Evolutionary conservation across 805 yeast species (phyloP), one percentile per base, ranked within the genome.

Genomic region (Saturnispora sanitii): DNA sequence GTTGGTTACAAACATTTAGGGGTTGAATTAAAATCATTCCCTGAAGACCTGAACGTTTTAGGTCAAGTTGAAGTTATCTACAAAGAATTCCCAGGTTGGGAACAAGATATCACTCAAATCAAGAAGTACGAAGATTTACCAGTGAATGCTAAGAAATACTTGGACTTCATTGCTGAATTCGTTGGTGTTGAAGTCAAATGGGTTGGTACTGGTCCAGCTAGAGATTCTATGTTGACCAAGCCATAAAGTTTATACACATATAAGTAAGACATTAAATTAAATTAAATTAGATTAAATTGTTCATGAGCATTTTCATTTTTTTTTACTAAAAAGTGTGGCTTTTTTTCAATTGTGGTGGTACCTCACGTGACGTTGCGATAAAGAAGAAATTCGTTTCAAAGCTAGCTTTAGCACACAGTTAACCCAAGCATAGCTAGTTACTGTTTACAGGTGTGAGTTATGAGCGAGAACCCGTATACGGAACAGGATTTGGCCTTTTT

Each of bases 181-280:
- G 69, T 88, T 47, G 71, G 73, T 37, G 90, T 85, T 44, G 95
- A 94, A 42, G 73, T 92, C 48, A 82, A 82, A 61, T 92, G 96
- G 96, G 92, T 92, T 47, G 98, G 98, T 60, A 92, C 95, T 43
- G 98, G 98, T 48, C 96, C 98, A 48, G 95, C 86, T 40, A 83
- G 97, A 68, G 94, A 82, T 43, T 78, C 88, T 28, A 88, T 87
- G 96, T 71, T 87, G 53, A 77, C 75, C 52, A 80, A 77, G 16
- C 6, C 8, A 60, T 30, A 40, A 15, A 39, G 43, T 35, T 45
- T 37, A 29, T 26, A 6, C 16, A 27, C 16, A 27, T n/a, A 27
- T 7, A 27, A 12, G 16, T 27, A 7, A 7, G n/a, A 27, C 16
- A 7, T 12, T 27, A 6, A 12, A 6, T 7, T 25, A 25, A 25